Base-by-base conservation (phyloP, 2,329 filamentous ascomycete species). In the Verticillium albo-atrum region DNA sequence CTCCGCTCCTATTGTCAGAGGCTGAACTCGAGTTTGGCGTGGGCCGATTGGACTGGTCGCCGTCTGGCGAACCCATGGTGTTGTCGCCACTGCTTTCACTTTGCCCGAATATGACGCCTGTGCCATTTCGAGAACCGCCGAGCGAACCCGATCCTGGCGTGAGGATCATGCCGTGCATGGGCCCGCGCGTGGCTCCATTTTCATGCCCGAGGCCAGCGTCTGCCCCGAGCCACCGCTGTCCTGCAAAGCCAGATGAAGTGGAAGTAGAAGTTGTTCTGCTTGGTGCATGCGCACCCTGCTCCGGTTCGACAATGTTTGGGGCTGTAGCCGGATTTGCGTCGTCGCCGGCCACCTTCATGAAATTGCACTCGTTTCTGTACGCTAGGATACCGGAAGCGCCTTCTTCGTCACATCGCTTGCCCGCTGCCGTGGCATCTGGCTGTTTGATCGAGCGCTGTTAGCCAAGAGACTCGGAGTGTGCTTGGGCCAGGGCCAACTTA, bases 11-110 rank as follows among this genome's bases (percentile, higher is more conserved):
- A 26, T 74, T 69, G n/a, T 82, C 79, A 2, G 80, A 81, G 2
- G 75, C 70, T 6, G 73, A 74, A 65, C 81, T 85, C 4, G 85
- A 87, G 65, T 83, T 86, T 3, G 85, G 85, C 12, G 85, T 87
- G 25, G 79, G 82, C n/a, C 81, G 74, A 61, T 78, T 83, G 3
- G 83, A 85, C 54, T 73, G 73, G 6, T 75, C 76, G 25, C 75
- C 76, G 20, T 82, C 81, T 2, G 82, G 77, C 0, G 82, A 84
- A 3, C 79, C 80, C 58, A 78, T 68, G 56, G 78, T 80, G 25
- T 72, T 73, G 17, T 74, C 71, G n/a, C 78, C 80, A 57, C 71
- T 75, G 50, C 70, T 71, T n/a, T 79, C 78, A 23, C 72, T 72
- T 10, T 74, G 72, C 10, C 70, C 75, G 60, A 79, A 83, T 75